Percentiles rank a stretch among this genome's conserved stretches.
phyloP scores from a whole-genome alignment of 176 grass and related monocot genomes.

The Triticum monococcum region DNA sequence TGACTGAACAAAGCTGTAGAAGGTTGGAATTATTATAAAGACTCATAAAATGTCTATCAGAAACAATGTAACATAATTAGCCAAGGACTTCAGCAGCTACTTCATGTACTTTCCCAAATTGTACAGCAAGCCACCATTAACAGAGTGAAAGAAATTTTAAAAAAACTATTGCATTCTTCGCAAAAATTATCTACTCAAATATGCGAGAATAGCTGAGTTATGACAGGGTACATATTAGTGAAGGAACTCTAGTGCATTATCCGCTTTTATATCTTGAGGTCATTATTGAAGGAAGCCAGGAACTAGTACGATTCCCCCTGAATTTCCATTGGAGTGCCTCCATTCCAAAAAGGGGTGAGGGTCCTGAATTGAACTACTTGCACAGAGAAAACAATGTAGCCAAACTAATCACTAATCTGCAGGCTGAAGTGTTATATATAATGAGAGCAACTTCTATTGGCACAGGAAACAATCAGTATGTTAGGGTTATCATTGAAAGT shows the following conservation, averaged over 20 bases:
- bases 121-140: not conserved
- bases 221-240: not conserved
- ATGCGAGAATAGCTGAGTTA: not conserved
- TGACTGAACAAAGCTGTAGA: not conserved
- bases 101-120: not conserved
- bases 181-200: conserved; percentile 14
- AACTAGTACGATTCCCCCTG: not conserved
- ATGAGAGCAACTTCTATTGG: not conserved
- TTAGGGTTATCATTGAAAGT: not conserved
- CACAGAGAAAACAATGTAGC: not conserved
- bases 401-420: conserved; percentile 23
- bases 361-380: conserved; percentile 13
- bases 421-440: not conserved
- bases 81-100: not conserved
- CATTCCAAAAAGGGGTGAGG: not conserved
- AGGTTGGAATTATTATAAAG: not conserved
- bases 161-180: not conserved
- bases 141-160: not conserved
- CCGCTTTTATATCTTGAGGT: not conserved
- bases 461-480: not conserved
- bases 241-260: not conserved
- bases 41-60: not conserved
- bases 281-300: not conserved
- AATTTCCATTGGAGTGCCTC: not conserved
- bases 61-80: conserved; percentile 17